Evolutionary conservation across 306 rosid species (phyloP).

Genomic region (Pyrus communis): DNA sequence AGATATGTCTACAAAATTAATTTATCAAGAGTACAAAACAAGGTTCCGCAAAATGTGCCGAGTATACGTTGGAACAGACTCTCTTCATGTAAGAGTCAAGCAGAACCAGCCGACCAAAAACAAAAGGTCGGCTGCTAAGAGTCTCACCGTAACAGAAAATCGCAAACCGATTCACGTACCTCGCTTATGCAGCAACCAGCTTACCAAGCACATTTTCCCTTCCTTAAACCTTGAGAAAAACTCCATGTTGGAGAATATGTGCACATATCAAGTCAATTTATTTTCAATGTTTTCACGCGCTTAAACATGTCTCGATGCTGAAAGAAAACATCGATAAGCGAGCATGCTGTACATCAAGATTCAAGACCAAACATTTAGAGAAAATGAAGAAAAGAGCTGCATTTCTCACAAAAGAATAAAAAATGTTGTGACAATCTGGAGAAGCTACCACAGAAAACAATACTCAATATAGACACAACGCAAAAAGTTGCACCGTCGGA

Average conservation of each 20-base stretch:
- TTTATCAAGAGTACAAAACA: no score
- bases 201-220: no score
- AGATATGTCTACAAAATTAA: no score
- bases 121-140: background rate
- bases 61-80: no score
- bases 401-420: conserved; percentile 19
- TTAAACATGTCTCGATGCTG: background rate
- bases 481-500: background rate
- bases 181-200: no score
- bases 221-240: no score
- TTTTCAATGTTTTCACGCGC: background rate
- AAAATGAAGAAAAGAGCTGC: background rate
- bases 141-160: no score
- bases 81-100: no score
- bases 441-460: conserved; percentile 6
- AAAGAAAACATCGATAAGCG: background rate
- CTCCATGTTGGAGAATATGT: no score
- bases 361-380: background rate
- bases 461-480: background rate
- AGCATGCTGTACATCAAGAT: background rate
- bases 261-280: background rate
- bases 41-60: no score
- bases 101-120: no score
- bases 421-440: conserved; percentile 4
- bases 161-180: no score